phyloP scores from a whole-genome alignment of 2,329 filamentous ascomycete genomes.

The Penicillium crustosum region DNA sequence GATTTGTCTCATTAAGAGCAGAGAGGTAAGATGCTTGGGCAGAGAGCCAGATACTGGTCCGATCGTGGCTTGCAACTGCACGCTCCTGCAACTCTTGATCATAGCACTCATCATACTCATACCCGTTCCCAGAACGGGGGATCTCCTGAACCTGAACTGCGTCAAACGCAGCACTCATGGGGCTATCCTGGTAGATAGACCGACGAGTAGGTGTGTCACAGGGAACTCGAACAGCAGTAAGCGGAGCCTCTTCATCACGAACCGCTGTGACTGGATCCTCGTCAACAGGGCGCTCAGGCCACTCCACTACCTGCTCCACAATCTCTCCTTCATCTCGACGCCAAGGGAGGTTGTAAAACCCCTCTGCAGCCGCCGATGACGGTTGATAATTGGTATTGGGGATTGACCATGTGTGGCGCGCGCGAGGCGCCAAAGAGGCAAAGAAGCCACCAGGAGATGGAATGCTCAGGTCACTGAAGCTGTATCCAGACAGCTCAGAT shows the following conservation, averaged over 20 bases:
- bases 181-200: slow-evolving; percentile 27
- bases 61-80: slow-evolving; percentile 73
- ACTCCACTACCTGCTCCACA: slow-evolving; percentile 68
- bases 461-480: slow-evolving; percentile 78
- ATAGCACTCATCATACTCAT: slow-evolving; percentile 73
- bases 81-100: slow-evolving; percentile 68
- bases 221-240: slow-evolving; percentile 50
- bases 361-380: slow-evolving; percentile 86
- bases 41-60: slow-evolving; percentile 81
- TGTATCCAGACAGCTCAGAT: slow-evolving; percentile 63
- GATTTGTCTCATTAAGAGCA: slow-evolving; percentile 60
- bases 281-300: slow-evolving; percentile 44
- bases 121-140: slow-evolving; percentile 56
- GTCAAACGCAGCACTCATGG: slow-evolving; percentile 27
- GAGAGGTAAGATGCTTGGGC: slow-evolving; percentile 77
- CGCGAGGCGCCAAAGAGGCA: slow-evolving; percentile 72
- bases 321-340: slow-evolving; percentile 50
- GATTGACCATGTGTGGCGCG: slow-evolving; percentile 79
- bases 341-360: slow-evolving; percentile 88
- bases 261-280: slow-evolving; percentile 39
- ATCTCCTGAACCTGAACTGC: slow-evolving; percentile 52
- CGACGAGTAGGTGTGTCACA: slow-evolving; percentile 37
- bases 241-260: slow-evolving; percentile 32
- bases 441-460: slow-evolving; percentile 93
- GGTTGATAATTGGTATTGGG: slow-evolving; percentile 60